Conservation (phyloP, 352 stramenopile species). For the Globisporangium abappressorium region DNA sequence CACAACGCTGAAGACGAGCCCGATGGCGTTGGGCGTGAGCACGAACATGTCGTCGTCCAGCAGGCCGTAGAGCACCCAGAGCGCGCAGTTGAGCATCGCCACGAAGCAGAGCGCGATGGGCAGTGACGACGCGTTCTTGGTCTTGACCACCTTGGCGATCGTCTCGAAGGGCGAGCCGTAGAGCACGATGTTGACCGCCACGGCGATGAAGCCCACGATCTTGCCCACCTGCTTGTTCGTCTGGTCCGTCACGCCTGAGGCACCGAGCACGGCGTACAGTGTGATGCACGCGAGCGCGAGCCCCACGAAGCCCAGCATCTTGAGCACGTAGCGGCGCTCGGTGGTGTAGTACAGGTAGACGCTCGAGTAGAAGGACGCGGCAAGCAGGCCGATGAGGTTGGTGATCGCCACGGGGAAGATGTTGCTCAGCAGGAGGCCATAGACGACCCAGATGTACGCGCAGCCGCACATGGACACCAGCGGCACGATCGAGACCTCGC, state of each 20-base stretch:
- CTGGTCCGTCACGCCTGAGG: slow-evolving; percentile 26
- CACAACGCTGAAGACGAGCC: slow-evolving; percentile 29
- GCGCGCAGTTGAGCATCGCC: slow-evolving; percentile 44
- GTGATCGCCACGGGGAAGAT: slow-evolving; percentile 15
- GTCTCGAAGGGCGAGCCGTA: slow-evolving; percentile 34
- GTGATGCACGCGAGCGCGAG: neutral
- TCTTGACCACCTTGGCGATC: slow-evolving; percentile 26
- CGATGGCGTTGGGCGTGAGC: slow-evolving; percentile 38
- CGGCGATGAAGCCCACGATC: slow-evolving; percentile 15
- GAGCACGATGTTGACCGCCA: slow-evolving; percentile 28
- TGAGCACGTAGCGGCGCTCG: slow-evolving; percentile 4
- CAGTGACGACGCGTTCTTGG: slow-evolving; percentile 38
- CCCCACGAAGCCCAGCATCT: slow-evolving; percentile 1
- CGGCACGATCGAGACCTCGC: slow-evolving; percentile 16
- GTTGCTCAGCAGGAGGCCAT: slow-evolving; percentile 9
- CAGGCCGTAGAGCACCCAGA: slow-evolving; percentile 54
- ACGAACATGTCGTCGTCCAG: slow-evolving; percentile 51
- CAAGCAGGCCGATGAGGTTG: slow-evolving; percentile 4
- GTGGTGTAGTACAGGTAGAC: slow-evolving; percentile 8
- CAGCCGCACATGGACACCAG: slow-evolving; percentile 12
- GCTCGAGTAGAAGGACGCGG: neutral
- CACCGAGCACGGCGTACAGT: slow-evolving; percentile 29
- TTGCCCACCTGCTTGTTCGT: slow-evolving; percentile 17
- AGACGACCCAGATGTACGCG: slow-evolving; percentile 9
- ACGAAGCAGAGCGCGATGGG: slow-evolving; percentile 44